Base-by-base conservation (phyloP, 495 filamentous ascomycete species). In the Barbatosphaeria neglecta region DNA sequence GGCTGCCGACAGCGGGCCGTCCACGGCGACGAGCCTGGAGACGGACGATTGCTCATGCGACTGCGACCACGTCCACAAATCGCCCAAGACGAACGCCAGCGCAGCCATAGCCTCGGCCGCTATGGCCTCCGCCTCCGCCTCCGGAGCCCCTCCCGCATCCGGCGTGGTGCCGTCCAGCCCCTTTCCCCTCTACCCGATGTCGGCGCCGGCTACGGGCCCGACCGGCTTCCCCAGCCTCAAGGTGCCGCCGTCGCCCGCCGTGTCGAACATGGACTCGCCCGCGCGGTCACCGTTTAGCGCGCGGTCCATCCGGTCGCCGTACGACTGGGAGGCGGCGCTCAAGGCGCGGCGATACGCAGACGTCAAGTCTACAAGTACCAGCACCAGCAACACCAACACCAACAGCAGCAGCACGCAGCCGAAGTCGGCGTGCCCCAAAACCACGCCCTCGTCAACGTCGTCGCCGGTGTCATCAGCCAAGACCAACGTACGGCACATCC, bases 211-310 rank as follows among this genome's bases (percentile, higher is more conserved):
- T 13, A 68, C 68, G 9, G 70, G 65, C 28, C 51, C 59, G 22
- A 57, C 67, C 10, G 60, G 60, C 13, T 73, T 72, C 55, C 70
- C 70, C 15, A 66, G 75, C 47, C 58, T 81, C 42, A 73, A 72
- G 45, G 72, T 83, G 22, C 79, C 79, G n/a, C 68, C 73, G 43
- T 81, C 78, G 9, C 79, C 80, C 15, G 70, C 72, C 38, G 64
- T 72, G 9, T 75, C 78, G 18, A 66, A 60, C 22, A 64, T 28
- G 4, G 45, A 46, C 15, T 38, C 45, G 59, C 50, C 69, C 52
- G 53, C 53, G 44, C 62, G 65, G 39, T 68, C 70, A 27, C 69
- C 73, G 2, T 69, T 70, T 35, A 78, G 72, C 51, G 69, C 78
- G 16, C 60, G 73, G 43, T 81, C 74, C 38, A 61, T 78, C 3